Base-by-base conservation (phyloP, 192 early-diverging fungal genomes). In the Coemansia sp. region DNA sequence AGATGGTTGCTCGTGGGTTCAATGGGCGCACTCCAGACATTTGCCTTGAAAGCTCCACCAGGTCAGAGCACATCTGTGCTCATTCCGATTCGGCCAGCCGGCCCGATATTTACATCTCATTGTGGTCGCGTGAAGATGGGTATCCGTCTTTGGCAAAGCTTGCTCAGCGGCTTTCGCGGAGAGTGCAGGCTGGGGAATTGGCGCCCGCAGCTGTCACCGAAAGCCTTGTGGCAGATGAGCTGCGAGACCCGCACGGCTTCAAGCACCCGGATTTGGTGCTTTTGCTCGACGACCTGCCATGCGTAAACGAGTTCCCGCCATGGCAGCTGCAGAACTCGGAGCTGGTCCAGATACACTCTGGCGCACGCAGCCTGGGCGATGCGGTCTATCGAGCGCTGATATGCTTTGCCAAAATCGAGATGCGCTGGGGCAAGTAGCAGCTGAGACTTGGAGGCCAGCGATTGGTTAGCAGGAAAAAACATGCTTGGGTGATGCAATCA, bases 291-390 rank as follows among this genome's bases (percentile, higher is more conserved):
- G 61, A 67, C 39, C 49, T 75, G 31, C 46, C 66, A 4, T 67
- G 65, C 53, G 44, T 75, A 14, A 60, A 64, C 26, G 71, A 75
- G 47, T 75, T 75, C 34, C 71, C 71, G 42, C 71, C 71, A 30
- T 75, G 71, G 71, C 64, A 75, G 57, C 38, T 75, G 60, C 71
- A 75, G 53, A 64, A 60, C 56, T 45, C 64, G 6, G 71, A 74
- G 64, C 60, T 74, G 47, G 62, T 63, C 40, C 71, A 74, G 53
- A 46, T 60, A 6, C 41, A 53, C 3, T 37, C 64, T 10, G 50
- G 44, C 15, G 56, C 41, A 14, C 46, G 56, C 17, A 56, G 65
- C 37, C 53, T 75, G 15, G 71, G 63, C 41, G 61, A 59, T 11
- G 65, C 57, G 7, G 45, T 56, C 41, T 58, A 46, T 36, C 38